Conservation (phyloP, 192 early-diverging fungal species). For the Coemansia sp. region DNA sequence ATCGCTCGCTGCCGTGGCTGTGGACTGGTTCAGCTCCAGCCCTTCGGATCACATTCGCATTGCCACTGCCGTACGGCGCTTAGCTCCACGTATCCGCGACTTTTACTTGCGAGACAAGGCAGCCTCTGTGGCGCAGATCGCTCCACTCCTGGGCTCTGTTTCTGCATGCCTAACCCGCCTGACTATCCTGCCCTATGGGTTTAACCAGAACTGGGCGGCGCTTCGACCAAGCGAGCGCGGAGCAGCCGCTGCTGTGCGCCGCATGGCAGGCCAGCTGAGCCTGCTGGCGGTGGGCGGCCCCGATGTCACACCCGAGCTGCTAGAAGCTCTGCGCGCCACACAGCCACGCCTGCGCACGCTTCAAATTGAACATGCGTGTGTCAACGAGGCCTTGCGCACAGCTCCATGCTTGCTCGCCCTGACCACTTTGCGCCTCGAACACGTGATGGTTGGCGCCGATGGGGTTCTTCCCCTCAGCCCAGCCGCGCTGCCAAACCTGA, state of each 20-base stretch:
- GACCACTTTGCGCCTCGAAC: constrained; percentile 29
- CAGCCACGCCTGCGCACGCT: constrained; percentile 26
- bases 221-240: constrained; percentile 32
- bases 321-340: constrained; percentile 20
- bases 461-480: constrained; percentile 24
- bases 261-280: constrained; percentile 25
- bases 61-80: constrained; percentile 17
- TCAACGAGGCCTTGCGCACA: constrained; percentile 17
- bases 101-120: constrained; percentile 40
- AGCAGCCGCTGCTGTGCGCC: constrained; percentile 12
- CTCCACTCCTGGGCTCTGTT: constrained; percentile 9
- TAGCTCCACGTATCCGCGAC: constrained; percentile 26
- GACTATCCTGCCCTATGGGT: constrained; percentile 41
- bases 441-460: constrained; percentile 21
- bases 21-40: constrained; percentile 42
- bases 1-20: constrained; percentile 24
- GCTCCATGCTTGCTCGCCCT: constrained; percentile 14
- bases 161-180: constrained; percentile 18
- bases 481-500: constrained; percentile 27
- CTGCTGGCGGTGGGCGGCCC: constrained; percentile 32
- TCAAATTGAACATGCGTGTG: constrained; percentile 35
- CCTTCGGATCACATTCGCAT: constrained; percentile 25
- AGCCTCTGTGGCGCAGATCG: constrained; percentile 11
- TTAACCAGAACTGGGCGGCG: constrained; percentile 41
- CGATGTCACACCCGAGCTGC: constrained; percentile 36